Evolutionary conservation across 1,284 basidiomycete species (phyloP), one percentile per base, ranked within the genome.

Genomic region (Pholiota adiposa): DNA sequence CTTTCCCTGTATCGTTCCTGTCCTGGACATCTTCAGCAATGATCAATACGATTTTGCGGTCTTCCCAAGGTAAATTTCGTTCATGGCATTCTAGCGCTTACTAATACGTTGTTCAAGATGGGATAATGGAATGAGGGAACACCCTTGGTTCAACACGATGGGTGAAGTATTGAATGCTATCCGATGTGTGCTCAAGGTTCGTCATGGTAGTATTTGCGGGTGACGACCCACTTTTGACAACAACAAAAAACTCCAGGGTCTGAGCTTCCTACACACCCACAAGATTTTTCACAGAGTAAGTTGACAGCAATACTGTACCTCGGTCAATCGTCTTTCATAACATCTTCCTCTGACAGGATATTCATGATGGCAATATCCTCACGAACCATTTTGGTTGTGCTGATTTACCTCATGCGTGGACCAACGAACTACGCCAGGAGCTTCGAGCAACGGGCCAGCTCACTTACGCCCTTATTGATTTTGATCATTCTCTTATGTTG

Each of bases 251-350:
- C 29, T 31, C 4, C 40, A 67, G 63, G 69, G 59, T 3, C 40
- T 69, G 3, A 46, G 43, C 29, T 63, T 62, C 38, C 59, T 69
- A 6, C 68, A 71, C 43, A 46, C 31, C 14, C 48, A 66, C 46
- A 65, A 58, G 25, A 70, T 71, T 21, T 49, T 61, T 31, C 69
- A 70, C 51, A 55, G 63, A 9, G 68, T 68, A 60, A 34, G 46
- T 44, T 19, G 2, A 33, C 31, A 33, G 9, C 9, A 38, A 2
- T 44, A 23, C 9, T 44, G 8, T 44, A 3, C 3, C 5, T n/a
- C n/a, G 18, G 7, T 3, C 18, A 4, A 40, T n/a, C 36, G 23
- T 12, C 2, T 19, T 1, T 36, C 49, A 9, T 38, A 33, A 33
- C 31, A 5, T 18, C 25, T 25, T 55, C 8, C 29, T 2, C 9